These are phyloP conservation scores for Schizochytrium sp. DNA, from an alignment of 108 stramenopile genomes.

Conservation along the genomic window DNA sequence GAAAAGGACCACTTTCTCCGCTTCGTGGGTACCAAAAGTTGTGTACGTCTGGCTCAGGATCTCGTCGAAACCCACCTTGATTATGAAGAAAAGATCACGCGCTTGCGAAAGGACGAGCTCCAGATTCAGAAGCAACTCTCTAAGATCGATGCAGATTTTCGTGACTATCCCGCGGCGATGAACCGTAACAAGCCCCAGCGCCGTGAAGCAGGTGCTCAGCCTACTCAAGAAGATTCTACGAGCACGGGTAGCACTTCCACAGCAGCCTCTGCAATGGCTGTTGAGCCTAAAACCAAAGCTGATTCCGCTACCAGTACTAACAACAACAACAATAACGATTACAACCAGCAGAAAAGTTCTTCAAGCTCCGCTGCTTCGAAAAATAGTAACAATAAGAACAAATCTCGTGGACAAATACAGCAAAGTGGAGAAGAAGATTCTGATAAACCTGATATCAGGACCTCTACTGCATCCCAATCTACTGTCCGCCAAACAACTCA, in stretches of 20 bases:
- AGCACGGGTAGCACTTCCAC: background rate
- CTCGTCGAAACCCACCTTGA: slow-evolving; percentile 47
- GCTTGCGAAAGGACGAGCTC: background rate
- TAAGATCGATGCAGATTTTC: slow-evolving; percentile 3
- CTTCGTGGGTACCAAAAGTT: background rate
- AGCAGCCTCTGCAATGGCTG: background rate
- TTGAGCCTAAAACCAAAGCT: background rate
- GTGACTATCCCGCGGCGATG: background rate
- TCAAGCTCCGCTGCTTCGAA: too few relatives aligned
- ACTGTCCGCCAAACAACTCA: too few relatives aligned
- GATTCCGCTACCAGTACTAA: background rate
- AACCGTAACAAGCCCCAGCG: too few relatives aligned
- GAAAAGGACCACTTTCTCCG: slow-evolving; percentile 37
- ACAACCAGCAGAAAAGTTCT: background rate
- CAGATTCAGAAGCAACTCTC: slow-evolving; percentile 19
- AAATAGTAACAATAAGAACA: too few relatives aligned
- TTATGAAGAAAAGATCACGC: background rate
- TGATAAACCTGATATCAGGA: too few relatives aligned
- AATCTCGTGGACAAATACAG: too few relatives aligned
- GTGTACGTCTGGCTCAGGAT: slow-evolving; percentile 23
- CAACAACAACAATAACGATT: slow-evolving; percentile 14
- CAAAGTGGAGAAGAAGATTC: too few relatives aligned
- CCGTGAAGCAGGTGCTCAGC: background rate
- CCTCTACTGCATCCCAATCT: too few relatives aligned
- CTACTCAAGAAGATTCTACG: background rate